These are phyloP conservation scores for Tulasnella sp. DNA, from an alignment of 768 basidiomycete species.

Conservation along the genomic window DNA sequence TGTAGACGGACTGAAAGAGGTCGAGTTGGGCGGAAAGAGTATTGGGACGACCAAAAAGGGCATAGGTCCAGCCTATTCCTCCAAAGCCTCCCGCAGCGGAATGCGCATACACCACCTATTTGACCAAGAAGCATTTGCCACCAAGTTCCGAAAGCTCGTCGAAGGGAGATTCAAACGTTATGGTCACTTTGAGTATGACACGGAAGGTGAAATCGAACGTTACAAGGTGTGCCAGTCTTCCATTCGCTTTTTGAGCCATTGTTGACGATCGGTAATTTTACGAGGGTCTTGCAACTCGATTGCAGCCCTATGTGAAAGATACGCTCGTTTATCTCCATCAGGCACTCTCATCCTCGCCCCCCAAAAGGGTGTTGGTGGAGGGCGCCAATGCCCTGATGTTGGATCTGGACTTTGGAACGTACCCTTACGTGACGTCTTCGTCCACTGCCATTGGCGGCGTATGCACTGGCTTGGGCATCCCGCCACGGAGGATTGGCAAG, in stretches of 20 bases:
- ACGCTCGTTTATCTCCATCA: constrained; percentile 74
- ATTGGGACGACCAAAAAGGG: constrained; percentile 98
- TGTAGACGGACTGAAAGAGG: constrained; percentile 96
- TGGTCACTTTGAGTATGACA: constrained; percentile 96
- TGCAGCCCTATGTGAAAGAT: constrained; percentile 83
- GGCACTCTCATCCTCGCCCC: constrained; percentile 41
- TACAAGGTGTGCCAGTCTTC: constrained; percentile 53
- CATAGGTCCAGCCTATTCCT: constrained; percentile 97
- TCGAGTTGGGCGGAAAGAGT: constrained; percentile 85
- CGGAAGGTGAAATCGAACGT: constrained; percentile 85
- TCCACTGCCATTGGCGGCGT: constrained; percentile 91
- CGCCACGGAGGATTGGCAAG: constrained; percentile 75
- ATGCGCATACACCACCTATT: constrained; percentile 94
- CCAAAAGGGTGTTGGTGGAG: constrained; percentile 81
- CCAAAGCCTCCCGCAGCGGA: constrained; percentile 92
- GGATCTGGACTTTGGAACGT: constrained; percentile 95
- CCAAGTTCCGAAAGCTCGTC: constrained; percentile 88
- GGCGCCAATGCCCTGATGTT: constrained; percentile 99
- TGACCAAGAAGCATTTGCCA: constrained; percentile 68
- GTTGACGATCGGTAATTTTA: background rate
- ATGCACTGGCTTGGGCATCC: constrained; percentile 94
- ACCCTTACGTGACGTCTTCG: constrained; percentile 94
- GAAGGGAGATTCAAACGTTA: constrained; percentile 98
- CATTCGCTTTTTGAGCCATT: background rate
- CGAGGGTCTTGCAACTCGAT: constrained; percentile 67